phyloP scores from a whole-genome alignment of 2,329 filamentous ascomycete species.

The Xylariaceae sp. region DNA sequence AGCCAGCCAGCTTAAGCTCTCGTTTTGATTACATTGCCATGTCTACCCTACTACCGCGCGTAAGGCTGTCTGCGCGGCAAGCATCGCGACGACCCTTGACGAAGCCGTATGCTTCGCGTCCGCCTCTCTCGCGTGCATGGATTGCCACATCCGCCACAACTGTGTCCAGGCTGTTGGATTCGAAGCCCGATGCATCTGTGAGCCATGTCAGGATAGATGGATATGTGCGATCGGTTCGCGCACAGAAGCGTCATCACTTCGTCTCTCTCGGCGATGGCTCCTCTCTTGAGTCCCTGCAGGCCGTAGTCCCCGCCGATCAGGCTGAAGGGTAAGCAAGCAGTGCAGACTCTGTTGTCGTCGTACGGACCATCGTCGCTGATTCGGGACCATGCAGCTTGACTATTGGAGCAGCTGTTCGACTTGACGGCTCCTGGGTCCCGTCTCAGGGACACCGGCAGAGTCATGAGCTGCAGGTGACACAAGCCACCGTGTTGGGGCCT shows the following conservation, averaged over 20 bases:
- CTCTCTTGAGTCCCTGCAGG: constrained; percentile 74
- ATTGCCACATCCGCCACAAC: constrained; percentile 39
- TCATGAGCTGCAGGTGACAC: constrained; percentile 75
- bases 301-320: constrained; percentile 69
- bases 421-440: constrained; percentile 74
- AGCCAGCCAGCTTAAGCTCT: not conserved
- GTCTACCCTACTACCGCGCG: constrained; percentile 20
- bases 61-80: constrained; percentile 20
- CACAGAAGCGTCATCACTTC: constrained; percentile 82
- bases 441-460: constrained; percentile 68
- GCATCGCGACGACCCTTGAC: constrained; percentile 11
- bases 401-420: constrained; percentile 74
- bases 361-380: constrained; percentile 29
- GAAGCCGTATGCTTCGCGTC: not conserved
- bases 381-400: constrained; percentile 58
- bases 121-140: constrained; percentile 16
- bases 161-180: constrained; percentile 56
- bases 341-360: constrained; percentile 8
- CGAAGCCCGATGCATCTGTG: constrained; percentile 43
- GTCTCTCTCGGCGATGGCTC: constrained; percentile 86
- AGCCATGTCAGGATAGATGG: constrained; percentile 66
- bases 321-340: constrained; percentile 63
- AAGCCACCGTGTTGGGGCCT: constrained; percentile 68
- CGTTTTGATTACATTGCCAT: constrained; percentile 17
- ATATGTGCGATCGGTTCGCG: constrained; percentile 79